Base-by-base conservation (phyloP, 2,329 filamentous ascomycete species). In the Apiospora pterosperma region DNA sequence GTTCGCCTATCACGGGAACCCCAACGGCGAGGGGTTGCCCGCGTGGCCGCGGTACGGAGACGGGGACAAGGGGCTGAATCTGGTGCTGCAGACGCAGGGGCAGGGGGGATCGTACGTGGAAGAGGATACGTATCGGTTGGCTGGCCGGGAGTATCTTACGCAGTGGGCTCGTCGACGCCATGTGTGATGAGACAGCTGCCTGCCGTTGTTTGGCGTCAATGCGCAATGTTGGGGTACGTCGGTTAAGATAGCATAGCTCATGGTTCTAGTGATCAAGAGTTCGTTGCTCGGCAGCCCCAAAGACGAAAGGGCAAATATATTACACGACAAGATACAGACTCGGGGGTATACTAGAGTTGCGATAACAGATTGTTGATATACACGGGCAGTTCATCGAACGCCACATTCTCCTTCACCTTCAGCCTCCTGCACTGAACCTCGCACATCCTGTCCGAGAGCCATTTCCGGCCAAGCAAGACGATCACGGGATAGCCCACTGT, bases 401-500 rank as follows among this genome's bases (percentile, higher is more conserved):
- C 70, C 16, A 93, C 85, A 16, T 86, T 79, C 67, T 89, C 82
- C 69, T 85, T 90, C 19, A 91, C 67, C 0, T 81, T 84, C 31
- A 95, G 79, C 64, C 85, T 83, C 65, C 92, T 85, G 77, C 92
- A 95, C 73, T 97, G 92, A 36, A 97, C 86, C 75, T 97, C 93
- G 41, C 91, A 85, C n/a, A 80, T 76, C 55, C 80, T 79, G 1
- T 82, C 78, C 41, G 84, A 78, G 55, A 72, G 80, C 90, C 91
- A 97, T 4, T 81, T 81, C 67, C 86, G 90, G 0, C 95, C 95
- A 36, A 98, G 76, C 2, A 97, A 84, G 14, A 97, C 82, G 10
- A 95, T 83, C 14, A 98, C 82, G 0, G 95, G 95, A 75, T 96
- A 97, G 3, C 96, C 96, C 63, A 95, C 87, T 65, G 96, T 75